A percentile compares a stretch with the other conserved stretches of the same genome.
Conservation (phyloP, 2,329 filamentous ascomycete species). For the Clathrospora elynae region DNA sequence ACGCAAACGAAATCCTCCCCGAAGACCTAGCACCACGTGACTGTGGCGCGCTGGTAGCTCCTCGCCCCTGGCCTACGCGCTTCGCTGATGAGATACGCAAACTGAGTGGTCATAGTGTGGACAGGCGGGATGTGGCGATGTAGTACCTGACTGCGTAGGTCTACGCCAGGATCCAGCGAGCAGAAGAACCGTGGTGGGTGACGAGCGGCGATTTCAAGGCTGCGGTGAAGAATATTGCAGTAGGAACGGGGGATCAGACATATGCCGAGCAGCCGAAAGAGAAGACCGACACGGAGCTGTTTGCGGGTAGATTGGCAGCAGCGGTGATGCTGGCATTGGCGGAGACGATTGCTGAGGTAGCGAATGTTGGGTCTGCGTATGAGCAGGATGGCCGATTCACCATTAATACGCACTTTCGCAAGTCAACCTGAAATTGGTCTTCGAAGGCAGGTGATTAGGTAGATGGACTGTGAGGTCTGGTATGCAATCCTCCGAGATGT, state of each 20-base stretch:
- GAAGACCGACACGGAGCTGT: neutral
- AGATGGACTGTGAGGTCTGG: too few species aligned
- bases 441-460: too few species aligned
- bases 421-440: too few species aligned
- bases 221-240: neutral
- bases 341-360: neutral
- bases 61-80: neutral
- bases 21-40: neutral
- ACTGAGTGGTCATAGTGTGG: neutral
- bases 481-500: too few species aligned
- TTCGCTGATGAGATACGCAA: neutral
- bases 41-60: neutral
- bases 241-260: neutral
- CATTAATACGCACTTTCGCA: slow-evolving; percentile 2
- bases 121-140: neutral
- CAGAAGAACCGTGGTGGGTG: neutral
- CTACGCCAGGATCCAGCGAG: neutral
- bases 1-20: neutral
- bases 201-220: neutral
- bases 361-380: neutral
- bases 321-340: neutral
- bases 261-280: slow-evolving; percentile 1
- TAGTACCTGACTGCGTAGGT: neutral
- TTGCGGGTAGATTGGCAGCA: slow-evolving; percentile 1
- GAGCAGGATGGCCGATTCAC: neutral